Evolutionary conservation across 83 land plant genomes (phyloP), one percentile per base, ranked within the genome.

Genomic region (Larix sibirica): DNA sequence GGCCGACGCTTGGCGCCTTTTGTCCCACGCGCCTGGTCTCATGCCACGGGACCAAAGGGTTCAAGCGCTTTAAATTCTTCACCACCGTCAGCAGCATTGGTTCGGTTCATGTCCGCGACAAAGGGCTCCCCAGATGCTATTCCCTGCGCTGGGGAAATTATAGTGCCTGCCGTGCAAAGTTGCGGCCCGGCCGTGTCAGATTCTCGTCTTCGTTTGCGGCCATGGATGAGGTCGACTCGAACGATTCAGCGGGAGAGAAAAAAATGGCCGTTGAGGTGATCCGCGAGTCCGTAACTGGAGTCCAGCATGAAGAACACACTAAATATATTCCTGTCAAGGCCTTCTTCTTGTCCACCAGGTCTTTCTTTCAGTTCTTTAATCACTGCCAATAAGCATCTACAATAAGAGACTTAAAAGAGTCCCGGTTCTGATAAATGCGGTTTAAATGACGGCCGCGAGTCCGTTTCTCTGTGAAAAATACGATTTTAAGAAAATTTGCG

Each of bases 261-360:
- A 69, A 33, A 17, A 2, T 69, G 44, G 44, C 42, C 5, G 42
- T 69, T 36, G 73, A 69, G 28, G 23, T 17, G 20, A 69, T 1
- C 42, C 73, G 42, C 14, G 73, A 69, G n/a, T 33, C 18, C n/a
- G 18, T 69, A 69, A 36, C 18, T 16, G 73, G 38, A 69, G 73
- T 40, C 18, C 31, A 33, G 6, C 73, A 33, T 20, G 42, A 69
- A 40, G 42, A 69, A 69, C 42, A 69, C 73, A 36, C 42, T 17
- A 36, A 40, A 33, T 69, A 69, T 69, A 69, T 69, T 33, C 73
- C 73, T 33, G 73, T 69, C 16, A 69, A 69, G 73, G 73, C 42
- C 38, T 69, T 31, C 73, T 69, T 69, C 44, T 69, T 69, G 73
- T 69, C 73, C 38, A 69, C 73, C 9, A 69, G 73, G 73, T 33